Base-by-base conservation (phyloP, 108 stramenopile species). In the Nannochloropsis gaditana region DNA sequence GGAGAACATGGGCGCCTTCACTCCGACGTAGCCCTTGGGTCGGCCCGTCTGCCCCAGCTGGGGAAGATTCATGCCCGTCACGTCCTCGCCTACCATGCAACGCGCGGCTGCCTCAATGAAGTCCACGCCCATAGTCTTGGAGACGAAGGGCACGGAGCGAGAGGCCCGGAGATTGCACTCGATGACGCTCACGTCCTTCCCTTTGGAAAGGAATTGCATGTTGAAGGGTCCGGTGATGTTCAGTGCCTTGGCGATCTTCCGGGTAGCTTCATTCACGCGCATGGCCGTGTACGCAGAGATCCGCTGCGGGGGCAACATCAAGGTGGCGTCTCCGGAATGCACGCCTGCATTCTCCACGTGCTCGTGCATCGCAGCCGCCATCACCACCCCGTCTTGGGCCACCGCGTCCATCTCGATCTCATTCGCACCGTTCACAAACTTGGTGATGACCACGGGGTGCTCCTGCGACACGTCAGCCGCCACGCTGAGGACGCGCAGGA, bases 261-360 rank as follows among this genome's bases (percentile, higher is more conserved):
- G 85, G 41, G 97, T 93, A 3, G 95, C 95, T 80, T 96, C 95
- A 82, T 95, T 90, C 45, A 95, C 94, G 88, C 91, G 93, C 59
- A 93, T 92, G 59, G 59, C 59, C 59, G 59, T 73, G 91, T 95
- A 95, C 47, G 92, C 94, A 43, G 92, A 90, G 31, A 98, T 94
- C 41, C 86, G 92, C 85, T 96, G 95, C 2, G 88, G 80, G 83
- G 88, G 88, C 11, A 89, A 47, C 21, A 89, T 47, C n/a, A 89
- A 84, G 21, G 88, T 86, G n/a, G 88, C 88, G 44, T 89, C 88
- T 21, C 88, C 88, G n/a, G 95, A 95, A 94, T 99, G 98, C 81
- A 99, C 98, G 80, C 98, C 98, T 17, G 98, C 98, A 83, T 97
- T 95, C 92, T 99, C 98, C 47, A 99, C 94, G 92, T 99, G 98